Base-by-base conservation (phyloP, 163 green algal species). In the Scenedesmus sp. region DNA sequence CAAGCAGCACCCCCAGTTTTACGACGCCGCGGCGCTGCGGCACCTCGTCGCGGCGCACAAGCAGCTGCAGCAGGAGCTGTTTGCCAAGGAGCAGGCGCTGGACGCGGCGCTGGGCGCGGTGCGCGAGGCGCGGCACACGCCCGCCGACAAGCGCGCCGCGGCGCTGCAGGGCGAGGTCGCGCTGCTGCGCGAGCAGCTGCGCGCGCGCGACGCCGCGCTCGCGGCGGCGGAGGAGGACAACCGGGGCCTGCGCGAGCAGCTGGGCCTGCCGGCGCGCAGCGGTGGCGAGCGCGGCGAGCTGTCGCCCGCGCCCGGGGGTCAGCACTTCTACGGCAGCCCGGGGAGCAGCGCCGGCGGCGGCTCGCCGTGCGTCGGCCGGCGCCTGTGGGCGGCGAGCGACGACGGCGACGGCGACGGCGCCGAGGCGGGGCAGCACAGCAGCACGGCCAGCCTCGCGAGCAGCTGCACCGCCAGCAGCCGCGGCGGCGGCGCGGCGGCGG, bases 161-260 rank as follows among this genome's bases (percentile, higher is more conserved):
- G 45, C 44, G 7, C 29, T 80, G 60, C 72, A 80, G 60, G 44
- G 62, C 6, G 20, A 71, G 47, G 18, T 64, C 3, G 17, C n/a
- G 24, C 14, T 63, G 20, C 26, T 70, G 58, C 29, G 39, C 10
- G 20, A 60, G 29, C 44, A 71, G 72, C 72, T 80, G 58, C 45
- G 29, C 24, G 20, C 60, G 10, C 62, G 31, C 5, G 60, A 80
- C 48, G 58, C 58, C 31, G 57, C 42, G 20, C 57, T 78, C 0
- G 42, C 70, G 14, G 18, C 42, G 20, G 39, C 70, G 29, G 70
- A 78, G 58, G 57, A 28, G 1, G 57, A 78, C 13, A 62, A 39
- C 54, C 65, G 44, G 70, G 9, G 20, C 18, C 44, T 78, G 39
- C 20, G 70, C 14, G n/a, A 44, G 9, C 26, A 67, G 28, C 22